Evolutionary conservation across 1,139 yeast genomes (phyloP).

Genomic region (Cylindricascospora bacillispora): DNA sequence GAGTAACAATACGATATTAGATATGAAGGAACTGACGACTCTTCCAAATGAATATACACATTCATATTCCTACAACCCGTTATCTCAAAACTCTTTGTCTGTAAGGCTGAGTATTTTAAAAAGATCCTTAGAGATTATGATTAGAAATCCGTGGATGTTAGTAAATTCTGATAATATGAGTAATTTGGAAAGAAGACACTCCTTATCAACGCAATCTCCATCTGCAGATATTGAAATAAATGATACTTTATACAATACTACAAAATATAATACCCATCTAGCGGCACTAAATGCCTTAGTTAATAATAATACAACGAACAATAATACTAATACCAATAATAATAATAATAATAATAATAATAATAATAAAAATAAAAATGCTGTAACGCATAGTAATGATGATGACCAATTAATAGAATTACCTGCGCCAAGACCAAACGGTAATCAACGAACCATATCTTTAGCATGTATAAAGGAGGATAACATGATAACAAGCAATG

Average conservation of each 20-base stretch:
- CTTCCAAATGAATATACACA: constrained; percentile 75
- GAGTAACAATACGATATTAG: too few relatives aligned
- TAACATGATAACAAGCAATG: too few relatives aligned
- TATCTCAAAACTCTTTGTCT: constrained; percentile 70
- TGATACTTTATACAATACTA: constrained; percentile 4
- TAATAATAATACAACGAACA: not conserved
- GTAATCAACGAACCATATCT: constrained; percentile 1
- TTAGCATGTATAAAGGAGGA: not conserved
- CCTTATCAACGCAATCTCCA: constrained; percentile 2
- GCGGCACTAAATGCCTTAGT: constrained; percentile 54
- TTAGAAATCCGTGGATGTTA: constrained; percentile 21
- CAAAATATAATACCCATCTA: constrained; percentile 39
- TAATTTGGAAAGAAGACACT: not conserved
- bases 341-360: not conserved
- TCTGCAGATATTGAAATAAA: constrained; percentile 4
- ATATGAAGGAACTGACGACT: constrained; percentile 30
- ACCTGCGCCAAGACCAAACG: not conserved
- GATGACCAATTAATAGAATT: not conserved
- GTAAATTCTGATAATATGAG: constrained; percentile 3
- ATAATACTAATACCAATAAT: not conserved
- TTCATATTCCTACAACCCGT: constrained; percentile 73
- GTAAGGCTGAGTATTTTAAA: constrained; percentile 62
- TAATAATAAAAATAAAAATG: not conserved
- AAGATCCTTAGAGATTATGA: constrained; percentile 53
- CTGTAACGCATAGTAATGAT: not conserved